A percentile compares a stretch with the other conserved stretches of the same genome.
These are phyloP conservation scores for Termitomyces sp. DNA, from an alignment of 768 basidiomycete genomes.

Conservation along the genomic window DNA sequence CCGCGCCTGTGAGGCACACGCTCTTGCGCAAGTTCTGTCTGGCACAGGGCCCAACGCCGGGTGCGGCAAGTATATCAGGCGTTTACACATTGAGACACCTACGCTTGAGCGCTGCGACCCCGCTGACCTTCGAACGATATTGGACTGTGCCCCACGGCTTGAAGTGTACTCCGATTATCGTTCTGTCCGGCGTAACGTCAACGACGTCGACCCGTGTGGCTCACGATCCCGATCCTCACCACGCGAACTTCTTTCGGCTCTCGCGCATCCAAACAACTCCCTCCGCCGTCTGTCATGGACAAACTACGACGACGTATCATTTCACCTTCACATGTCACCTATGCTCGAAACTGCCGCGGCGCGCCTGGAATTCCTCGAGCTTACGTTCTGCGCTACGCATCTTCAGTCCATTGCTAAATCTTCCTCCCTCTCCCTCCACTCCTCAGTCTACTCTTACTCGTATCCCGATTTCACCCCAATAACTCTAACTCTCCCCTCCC, in stretches of 20 bases:
- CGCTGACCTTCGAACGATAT: constrained; percentile 60
- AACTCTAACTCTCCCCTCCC: constrained; percentile 50
- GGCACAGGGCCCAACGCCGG: constrained; percentile 27
- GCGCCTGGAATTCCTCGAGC: constrained; percentile 63
- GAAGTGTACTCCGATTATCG: constrained; percentile 60
- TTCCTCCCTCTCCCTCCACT: constrained; percentile 7
- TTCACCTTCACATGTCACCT: constrained; percentile 50
- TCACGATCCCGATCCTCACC: constrained; percentile 43
- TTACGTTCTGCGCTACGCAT: constrained; percentile 51
- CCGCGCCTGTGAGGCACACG: constrained; percentile 44
- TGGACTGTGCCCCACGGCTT: constrained; percentile 58
- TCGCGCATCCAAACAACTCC: constrained; percentile 47
- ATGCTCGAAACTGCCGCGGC: constrained; percentile 46
- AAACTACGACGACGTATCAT: constrained; percentile 61
- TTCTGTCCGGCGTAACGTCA: constrained; percentile 53
- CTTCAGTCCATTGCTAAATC: constrained; percentile 25
- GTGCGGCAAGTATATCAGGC: constrained; percentile 48
- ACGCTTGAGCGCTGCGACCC: constrained; percentile 61
- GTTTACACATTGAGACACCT: constrained; percentile 68
- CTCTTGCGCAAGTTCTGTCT: constrained; percentile 29
- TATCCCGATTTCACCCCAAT: constrained; percentile 14
- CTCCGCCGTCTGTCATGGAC: constrained; percentile 66
- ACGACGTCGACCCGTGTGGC: constrained; percentile 34
- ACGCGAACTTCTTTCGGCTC: constrained; percentile 52
- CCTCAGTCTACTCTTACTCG: neutral